These are phyloP conservation scores for Mycosphaerella arachidis DNA, from an alignment of 2,329 filamentous ascomycete species.

Conservation along the genomic window DNA sequence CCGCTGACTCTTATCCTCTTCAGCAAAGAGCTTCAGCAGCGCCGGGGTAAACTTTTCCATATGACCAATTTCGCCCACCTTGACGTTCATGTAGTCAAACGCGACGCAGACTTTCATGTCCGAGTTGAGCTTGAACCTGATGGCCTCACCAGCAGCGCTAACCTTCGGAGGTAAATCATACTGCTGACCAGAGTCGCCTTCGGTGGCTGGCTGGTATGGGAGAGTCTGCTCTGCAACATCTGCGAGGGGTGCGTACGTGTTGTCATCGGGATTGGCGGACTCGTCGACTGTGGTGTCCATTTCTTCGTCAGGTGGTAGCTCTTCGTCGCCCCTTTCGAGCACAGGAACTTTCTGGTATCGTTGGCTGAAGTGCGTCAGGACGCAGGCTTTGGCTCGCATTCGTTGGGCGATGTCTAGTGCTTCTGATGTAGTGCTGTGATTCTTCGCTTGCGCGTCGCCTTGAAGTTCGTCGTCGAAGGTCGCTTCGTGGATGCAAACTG, in stretches of 20 bases:
- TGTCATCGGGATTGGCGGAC: conserved; percentile 13
- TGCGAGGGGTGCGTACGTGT: conserved; percentile 26
- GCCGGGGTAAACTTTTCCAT: conserved; percentile 60
- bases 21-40: conserved; percentile 54
- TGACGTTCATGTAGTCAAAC: conserved; percentile 75
- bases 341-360: conserved; percentile 74
- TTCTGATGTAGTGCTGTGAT: conserved; percentile 83
- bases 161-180: conserved; percentile 19
- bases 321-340: conserved; percentile 40
- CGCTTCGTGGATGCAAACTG: conserved; percentile 88
- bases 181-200: conserved; percentile 15
- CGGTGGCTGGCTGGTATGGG: conserved; percentile 14
- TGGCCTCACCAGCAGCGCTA: conserved; percentile 13
- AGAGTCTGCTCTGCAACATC: conserved; percentile 22
- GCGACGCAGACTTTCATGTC: conserved; percentile 66
- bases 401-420: conserved; percentile 69
- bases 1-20: conserved; percentile 30
- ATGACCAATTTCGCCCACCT: conserved; percentile 64
- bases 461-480: conserved; percentile 86
- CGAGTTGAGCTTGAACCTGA: conserved; percentile 38
- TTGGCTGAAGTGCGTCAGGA: conserved; percentile 94
- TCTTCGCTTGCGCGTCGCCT: conserved; percentile 78
- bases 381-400: conserved; percentile 75
- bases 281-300: conserved; percentile 17
- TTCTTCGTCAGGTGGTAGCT: conserved; percentile 16